Evolutionary conservation across 192 early-diverging fungal species (phyloP).

Genomic region (Podila horticola): DNA sequence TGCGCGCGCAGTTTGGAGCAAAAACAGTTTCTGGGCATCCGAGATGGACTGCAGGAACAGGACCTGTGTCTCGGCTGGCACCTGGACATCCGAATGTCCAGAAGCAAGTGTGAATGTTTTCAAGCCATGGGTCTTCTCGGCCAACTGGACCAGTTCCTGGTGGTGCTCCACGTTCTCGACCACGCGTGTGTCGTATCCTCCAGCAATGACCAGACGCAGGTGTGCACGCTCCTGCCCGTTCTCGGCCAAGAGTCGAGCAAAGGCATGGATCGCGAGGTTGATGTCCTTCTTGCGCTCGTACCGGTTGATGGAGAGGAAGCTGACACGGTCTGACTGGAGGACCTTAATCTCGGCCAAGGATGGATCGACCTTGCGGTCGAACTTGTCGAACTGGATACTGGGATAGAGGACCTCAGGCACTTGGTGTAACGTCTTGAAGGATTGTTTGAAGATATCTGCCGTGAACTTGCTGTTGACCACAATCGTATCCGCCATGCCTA

Average conservation of each 20-base stretch:
- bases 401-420: conserved; percentile 85
- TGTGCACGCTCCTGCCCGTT: conserved; percentile 22
- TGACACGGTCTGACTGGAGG: conserved; percentile 52
- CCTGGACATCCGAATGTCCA: conserved; percentile 26
- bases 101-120: conserved; percentile 55
- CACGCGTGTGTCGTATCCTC: conserved; percentile 88
- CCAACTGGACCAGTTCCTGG: conserved; percentile 72
- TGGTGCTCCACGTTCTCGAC: conserved; percentile 90
- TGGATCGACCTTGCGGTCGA: conserved; percentile 68
- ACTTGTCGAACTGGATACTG: conserved; percentile 79
- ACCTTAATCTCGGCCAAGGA: conserved; percentile 64
- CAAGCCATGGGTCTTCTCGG: conserved; percentile 55
- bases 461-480: conserved; percentile 96
- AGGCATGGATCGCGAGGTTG: conserved; percentile 79
- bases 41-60: conserved; percentile 91
- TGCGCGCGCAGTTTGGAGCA: conserved; percentile 70
- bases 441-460: conserved; percentile 69
- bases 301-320: conserved; percentile 91
- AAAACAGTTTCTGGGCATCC: conserved; percentile 78
- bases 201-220: conserved; percentile 79
- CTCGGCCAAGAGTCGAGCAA: conserved; percentile 59
- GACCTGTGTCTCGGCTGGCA: conserved; percentile 65
- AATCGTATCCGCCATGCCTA: conserved; percentile 88
- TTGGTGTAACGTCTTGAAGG: conserved; percentile 74
- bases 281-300: conserved; percentile 97